phyloP scores from a whole-genome alignment of 352 stramenopile genomes.

The Phytophthora cactorum region DNA sequence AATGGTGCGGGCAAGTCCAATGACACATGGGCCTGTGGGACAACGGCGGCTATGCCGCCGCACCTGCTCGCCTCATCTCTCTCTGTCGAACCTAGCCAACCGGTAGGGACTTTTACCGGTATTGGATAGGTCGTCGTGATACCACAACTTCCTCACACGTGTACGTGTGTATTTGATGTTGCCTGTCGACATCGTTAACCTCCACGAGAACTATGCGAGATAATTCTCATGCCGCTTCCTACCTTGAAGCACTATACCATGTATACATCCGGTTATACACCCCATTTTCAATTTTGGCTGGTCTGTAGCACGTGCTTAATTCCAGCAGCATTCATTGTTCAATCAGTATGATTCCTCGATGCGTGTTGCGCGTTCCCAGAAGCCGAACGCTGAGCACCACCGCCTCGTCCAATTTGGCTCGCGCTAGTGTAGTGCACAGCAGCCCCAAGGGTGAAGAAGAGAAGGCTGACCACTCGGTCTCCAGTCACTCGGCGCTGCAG shows the following conservation, averaged over 20 bases:
- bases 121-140: too few relatives aligned
- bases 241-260: neutral
- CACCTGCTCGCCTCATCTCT: neutral
- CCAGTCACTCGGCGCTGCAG: slow-evolving; percentile 40
- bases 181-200: neutral
- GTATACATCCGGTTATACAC: slow-evolving; percentile 10
- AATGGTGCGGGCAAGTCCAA: neutral
- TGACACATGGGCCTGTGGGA: neutral
- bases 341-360: slow-evolving; percentile 16
- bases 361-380: neutral
- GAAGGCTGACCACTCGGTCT: slow-evolving; percentile 18
- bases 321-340: neutral
- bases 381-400: slow-evolving; percentile 6
- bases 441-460: neutral
- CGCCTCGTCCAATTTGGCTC: slow-evolving; percentile 4
- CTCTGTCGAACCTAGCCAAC: too few relatives aligned
- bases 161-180: too few relatives aligned
- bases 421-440: slow-evolving; percentile 7
- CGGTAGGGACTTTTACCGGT: too few relatives aligned
- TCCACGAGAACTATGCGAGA: neutral
- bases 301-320: neutral
- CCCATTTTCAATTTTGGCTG: neutral
- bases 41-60: neutral
- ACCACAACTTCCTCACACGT: too few relatives aligned
- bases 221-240: neutral